Percentiles rank a stretch among this genome's conserved stretches.
These are phyloP conservation scores for Cinnamomum chago DNA, from an alignment of 164 flowering plant species.

Conservation along the genomic window DNA sequence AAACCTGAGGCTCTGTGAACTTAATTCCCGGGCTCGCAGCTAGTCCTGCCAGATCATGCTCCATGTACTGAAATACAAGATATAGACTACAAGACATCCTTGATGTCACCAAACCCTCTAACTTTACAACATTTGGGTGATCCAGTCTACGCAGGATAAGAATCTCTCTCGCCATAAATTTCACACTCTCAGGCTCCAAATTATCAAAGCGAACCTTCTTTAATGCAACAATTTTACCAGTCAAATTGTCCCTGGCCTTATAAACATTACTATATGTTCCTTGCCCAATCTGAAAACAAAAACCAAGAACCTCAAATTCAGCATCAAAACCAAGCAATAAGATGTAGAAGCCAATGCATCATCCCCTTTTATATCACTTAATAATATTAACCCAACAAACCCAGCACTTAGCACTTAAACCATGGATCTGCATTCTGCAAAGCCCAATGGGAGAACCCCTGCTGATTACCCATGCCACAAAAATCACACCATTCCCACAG, in stretches of 20 bases:
- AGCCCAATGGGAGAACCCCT: too few relatives aligned
- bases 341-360: background rate
- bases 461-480: too few relatives aligned
- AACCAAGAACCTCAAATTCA: background rate
- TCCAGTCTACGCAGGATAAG: conserved; percentile 43
- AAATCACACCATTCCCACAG: too few relatives aligned
- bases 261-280: conserved; percentile 79
- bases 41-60: conserved; percentile 92
- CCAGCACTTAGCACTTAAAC: too few relatives aligned
- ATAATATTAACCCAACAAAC: too few relatives aligned
- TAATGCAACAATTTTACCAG: conserved; percentile 48
- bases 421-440: too few relatives aligned
- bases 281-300: conserved; percentile 49
- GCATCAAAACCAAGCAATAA: background rate
- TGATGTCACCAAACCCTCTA: conserved; percentile 36
- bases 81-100: conserved; percentile 62
- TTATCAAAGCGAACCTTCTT: conserved; percentile 56
- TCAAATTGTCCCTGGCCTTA: conserved; percentile 60
- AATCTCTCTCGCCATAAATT: conserved; percentile 91
- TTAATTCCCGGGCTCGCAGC: conserved; percentile 67
- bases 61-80: conserved; percentile 77
- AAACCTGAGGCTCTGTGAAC: conserved; percentile 37
- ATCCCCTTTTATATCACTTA: background rate
- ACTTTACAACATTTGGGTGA: conserved; percentile 35
- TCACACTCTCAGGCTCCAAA: conserved; percentile 55